phyloP scores from a whole-genome alignment of 2,329 filamentous ascomycete species.

The Ceratocystis destructans region DNA sequence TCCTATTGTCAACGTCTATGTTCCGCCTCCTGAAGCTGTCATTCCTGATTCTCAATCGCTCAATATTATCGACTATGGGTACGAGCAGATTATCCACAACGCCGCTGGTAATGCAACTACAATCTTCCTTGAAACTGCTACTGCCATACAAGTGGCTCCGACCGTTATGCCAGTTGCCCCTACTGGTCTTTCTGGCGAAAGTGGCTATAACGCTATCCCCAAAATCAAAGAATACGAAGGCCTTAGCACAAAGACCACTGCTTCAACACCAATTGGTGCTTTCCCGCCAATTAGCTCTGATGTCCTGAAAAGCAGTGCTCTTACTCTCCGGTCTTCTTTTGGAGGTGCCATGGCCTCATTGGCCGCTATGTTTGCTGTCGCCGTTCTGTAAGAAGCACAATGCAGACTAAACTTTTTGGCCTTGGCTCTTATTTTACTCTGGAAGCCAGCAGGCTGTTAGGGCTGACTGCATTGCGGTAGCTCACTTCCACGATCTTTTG shows the following conservation, averaged over 20 bases:
- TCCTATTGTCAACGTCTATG: slow-evolving; percentile 17
- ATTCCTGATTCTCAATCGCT: slow-evolving; percentile 8
- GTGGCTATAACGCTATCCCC: neutral
- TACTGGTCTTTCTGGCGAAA: neutral
- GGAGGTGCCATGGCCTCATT: neutral
- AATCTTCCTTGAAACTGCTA: neutral
- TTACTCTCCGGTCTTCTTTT: slow-evolving; percentile 1
- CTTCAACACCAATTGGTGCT: neutral
- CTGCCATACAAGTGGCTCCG: neutral
- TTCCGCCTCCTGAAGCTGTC: slow-evolving; percentile 1
- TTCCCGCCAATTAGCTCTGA: neutral
- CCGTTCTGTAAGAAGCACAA: neutral
- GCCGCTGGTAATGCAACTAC: slow-evolving; percentile 9
- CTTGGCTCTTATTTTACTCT: neutral
- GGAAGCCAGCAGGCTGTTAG: neutral
- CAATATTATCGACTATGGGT: slow-evolving; percentile 4
- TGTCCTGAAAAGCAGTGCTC: slow-evolving; percentile 3
- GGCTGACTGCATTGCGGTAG: neutral
- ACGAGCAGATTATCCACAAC: slow-evolving; percentile 1
- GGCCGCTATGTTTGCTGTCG: neutral
- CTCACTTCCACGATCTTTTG: neutral
- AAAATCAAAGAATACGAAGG: neutral
- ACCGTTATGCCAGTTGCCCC: neutral
- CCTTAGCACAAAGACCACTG: neutral
- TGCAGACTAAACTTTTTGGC: neutral